phyloP scores from a whole-genome alignment of 2,329 filamentous ascomycete species.

The Epichloe aotearoae region DNA sequence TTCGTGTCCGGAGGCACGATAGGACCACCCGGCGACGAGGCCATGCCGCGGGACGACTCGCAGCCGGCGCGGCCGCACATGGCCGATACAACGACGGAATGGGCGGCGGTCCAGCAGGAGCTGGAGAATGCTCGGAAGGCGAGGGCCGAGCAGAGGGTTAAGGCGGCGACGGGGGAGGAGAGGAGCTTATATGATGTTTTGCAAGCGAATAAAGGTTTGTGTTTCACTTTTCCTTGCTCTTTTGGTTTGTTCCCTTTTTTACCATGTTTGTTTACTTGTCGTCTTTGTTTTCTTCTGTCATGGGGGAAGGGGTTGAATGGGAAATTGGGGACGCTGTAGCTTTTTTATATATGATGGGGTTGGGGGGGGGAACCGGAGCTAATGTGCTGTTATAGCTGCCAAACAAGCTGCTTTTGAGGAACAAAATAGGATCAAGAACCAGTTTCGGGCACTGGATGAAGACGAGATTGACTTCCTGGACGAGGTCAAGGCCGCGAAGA shows the following conservation, averaged over 20 bases:
- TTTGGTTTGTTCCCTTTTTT: neutral
- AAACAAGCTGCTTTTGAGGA: conserved; percentile 78
- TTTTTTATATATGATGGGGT: neutral
- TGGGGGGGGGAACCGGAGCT: no score
- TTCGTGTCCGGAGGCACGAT: conserved; percentile 45
- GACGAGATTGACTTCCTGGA: conserved; percentile 68
- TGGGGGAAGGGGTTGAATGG: no score
- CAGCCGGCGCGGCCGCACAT: neutral
- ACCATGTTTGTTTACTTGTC: no score
- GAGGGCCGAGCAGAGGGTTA: conserved; percentile 36
- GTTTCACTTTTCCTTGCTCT: neutral
- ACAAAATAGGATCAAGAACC: conserved; percentile 55
- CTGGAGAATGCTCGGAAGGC: conserved; percentile 46
- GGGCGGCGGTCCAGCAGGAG: conserved; percentile 51
- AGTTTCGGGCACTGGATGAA: conserved; percentile 65
- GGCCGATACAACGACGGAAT: conserved; percentile 30
- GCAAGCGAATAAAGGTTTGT: conserved; percentile 68
- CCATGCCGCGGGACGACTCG: conserved; percentile 10
- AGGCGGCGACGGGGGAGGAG: conserved; percentile 31
- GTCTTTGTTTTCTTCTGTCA: neutral
- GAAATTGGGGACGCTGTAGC: no score
- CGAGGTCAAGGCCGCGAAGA: conserved; percentile 35
- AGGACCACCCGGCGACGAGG: conserved; percentile 12
- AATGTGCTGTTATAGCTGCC: conserved; percentile 36
- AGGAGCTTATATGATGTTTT: conserved; percentile 61